Base-by-base conservation (phyloP, 2,329 filamentous ascomycete genomes). In the Microsporum audouinii region DNA sequence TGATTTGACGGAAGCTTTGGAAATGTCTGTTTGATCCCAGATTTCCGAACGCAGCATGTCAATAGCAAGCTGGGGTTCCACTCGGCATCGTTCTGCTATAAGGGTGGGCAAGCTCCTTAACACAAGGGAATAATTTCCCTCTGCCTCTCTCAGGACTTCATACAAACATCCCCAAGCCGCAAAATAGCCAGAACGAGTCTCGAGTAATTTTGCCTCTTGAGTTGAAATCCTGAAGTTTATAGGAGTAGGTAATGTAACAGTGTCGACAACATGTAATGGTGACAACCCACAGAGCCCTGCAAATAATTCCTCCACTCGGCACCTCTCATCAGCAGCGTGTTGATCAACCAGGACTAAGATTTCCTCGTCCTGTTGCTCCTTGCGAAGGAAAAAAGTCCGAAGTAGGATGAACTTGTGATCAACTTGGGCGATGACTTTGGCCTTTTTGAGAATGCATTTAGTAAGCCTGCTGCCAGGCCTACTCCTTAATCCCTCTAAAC, bases 311-410 rank as follows among this genome's bases (percentile, higher is more conserved):
- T 99, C 94, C 0, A 97, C 82, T 1, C 86, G 85, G 64, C 88
- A 85, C 53, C 94, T 82, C 75, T 99, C 94, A 70, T 96, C 92
- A 2, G 91, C 94, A 0, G 94, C 94, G 70, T 99, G 94, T 69
- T 99, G 94, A 69, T 99, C 94, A 4, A 96, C 80, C 43, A 96
- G 78, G 0, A 95, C 80, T 3, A 97, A 75, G 1, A 84, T 70
- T 61, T 65, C 47, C 5, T 59, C 8, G 57, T 63, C 12, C 53
- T 45, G 33, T 14, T 45, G 56, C 8, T 27, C 51, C 10, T 59
- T 55, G 17, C 14, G 51, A 3, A 59, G 43, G 62, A 31, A 51
- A 59, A 5, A 49, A 39, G 49, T 63, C 64, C 83, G 87, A 27
- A 85, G 78, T 0, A 99, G 75, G 14, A 99, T 87, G 70, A 95